phyloP scores from a whole-genome alignment of 164 flowering plant genomes.

The grape (Vitis vinifera) region ASM3070453v1 NC_081811.1:17774501-17775000 shows the following conservation, averaged over 20 bases:
- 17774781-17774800: slow-evolving; percentile 9
- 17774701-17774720: slow-evolving; percentile 46
- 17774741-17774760: slow-evolving; percentile 38
- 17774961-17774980: too few relatives aligned
- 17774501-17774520: slow-evolving; percentile 5
- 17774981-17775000: too few relatives aligned
- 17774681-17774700: slow-evolving; percentile 21
- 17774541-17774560: neutral
- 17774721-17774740: slow-evolving; percentile 46
- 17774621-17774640: neutral
- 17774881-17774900: slow-evolving; percentile 4
- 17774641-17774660: slow-evolving; percentile 10
- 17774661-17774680: slow-evolving; percentile 10
- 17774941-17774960: too few relatives aligned
- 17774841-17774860: slow-evolving; percentile 53
- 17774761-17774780: too few relatives aligned
- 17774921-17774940: too few relatives aligned
- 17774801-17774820: slow-evolving; percentile 4
- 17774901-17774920: too few relatives aligned
- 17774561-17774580: neutral
- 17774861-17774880: slow-evolving; percentile 46
- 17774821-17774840: slow-evolving; percentile 26
- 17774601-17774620: neutral
- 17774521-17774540: neutral
- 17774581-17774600: too few relatives aligned